These are phyloP conservation scores for Tilletia walkeri DNA, from an alignment of 1,284 basidiomycete genomes.

Conservation along the genomic window DNA sequence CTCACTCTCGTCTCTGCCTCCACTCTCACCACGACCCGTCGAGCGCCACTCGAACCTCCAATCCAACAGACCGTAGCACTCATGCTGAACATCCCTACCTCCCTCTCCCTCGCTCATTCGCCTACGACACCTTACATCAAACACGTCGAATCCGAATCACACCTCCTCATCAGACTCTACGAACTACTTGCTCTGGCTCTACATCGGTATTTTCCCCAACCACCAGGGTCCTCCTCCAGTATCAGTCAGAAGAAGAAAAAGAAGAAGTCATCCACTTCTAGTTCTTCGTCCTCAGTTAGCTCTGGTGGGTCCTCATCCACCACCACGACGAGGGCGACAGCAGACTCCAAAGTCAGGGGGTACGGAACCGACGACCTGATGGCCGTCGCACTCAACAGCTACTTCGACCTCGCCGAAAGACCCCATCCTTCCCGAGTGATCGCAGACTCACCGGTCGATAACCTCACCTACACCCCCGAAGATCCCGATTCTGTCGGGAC, in stretches of 20 bases:
- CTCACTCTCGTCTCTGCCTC: conserved; percentile 21
- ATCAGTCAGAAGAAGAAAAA: no score
- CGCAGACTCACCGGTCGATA: background rate
- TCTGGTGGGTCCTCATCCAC: no score
- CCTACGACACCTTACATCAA: background rate
- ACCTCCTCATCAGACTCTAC: background rate
- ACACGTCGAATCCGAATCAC: background rate
- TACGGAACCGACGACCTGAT: background rate
- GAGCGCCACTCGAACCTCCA: conserved; percentile 35
- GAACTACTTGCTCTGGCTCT: conserved; percentile 2
- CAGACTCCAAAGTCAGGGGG: background rate
- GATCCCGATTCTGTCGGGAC: background rate
- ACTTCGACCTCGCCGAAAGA: no score
- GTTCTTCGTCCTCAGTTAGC: no score
- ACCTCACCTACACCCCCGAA: background rate
- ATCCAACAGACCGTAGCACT: conserved; percentile 45
- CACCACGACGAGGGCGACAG: no score
- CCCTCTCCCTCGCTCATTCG: conserved; percentile 9
- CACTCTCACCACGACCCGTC: background rate
- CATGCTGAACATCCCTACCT: conserved; percentile 42
- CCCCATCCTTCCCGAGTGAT: no score
- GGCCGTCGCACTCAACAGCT: no score
- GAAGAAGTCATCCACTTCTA: no score
- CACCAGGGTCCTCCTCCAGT: background rate
- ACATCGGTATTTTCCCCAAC: conserved; percentile 11